Conservation (phyloP, 108 stramenopile species). For the Cyclotella choctawhatcheeana region DNA sequence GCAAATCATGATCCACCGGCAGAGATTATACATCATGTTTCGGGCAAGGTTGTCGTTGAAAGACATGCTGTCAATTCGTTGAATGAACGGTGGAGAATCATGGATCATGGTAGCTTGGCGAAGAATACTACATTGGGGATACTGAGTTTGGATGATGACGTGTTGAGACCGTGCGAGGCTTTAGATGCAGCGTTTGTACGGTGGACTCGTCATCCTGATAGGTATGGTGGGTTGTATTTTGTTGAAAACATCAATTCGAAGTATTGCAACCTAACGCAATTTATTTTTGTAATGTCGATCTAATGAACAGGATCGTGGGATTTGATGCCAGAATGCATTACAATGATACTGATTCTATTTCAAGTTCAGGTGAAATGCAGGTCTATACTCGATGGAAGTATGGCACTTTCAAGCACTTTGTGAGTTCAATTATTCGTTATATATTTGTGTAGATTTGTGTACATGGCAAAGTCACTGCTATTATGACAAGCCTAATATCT, state of each 20-base stretch:
- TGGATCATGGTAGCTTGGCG: too few relatives aligned
- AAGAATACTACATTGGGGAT: conserved; percentile 75
- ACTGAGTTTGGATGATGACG: conserved; percentile 86
- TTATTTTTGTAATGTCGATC: too few relatives aligned
- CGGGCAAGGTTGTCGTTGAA: conserved; percentile 67
- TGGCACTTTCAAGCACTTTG: too few relatives aligned
- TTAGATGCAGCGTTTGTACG: conserved; percentile 81
- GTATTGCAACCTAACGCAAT: too few relatives aligned
- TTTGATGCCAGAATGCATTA: conserved; percentile 79
- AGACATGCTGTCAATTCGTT: conserved; percentile 69
- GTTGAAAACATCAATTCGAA: too few relatives aligned
- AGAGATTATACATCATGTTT: conserved; percentile 22
- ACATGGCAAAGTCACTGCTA: too few relatives aligned
- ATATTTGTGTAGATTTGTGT: conserved; percentile 80
- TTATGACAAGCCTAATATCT: too few relatives aligned
- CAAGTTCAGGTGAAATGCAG: not conserved
- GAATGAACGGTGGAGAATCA: conserved; percentile 82
- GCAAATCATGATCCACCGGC: conserved; percentile 36
- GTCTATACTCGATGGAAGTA: too few relatives aligned
- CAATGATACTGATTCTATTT: conserved; percentile 54
- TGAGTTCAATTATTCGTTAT: too few relatives aligned
- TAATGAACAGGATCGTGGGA: conserved; percentile 88
- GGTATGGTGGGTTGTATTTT: too few relatives aligned
- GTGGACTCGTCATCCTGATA: conserved; percentile 77
- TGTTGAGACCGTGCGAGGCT: conserved; percentile 80